Percentiles rank a stretch among this genome's conserved stretches.
Conservation (phyloP, 2,329 filamentous ascomycete genomes). For the Ascochyta lentis region DNA sequence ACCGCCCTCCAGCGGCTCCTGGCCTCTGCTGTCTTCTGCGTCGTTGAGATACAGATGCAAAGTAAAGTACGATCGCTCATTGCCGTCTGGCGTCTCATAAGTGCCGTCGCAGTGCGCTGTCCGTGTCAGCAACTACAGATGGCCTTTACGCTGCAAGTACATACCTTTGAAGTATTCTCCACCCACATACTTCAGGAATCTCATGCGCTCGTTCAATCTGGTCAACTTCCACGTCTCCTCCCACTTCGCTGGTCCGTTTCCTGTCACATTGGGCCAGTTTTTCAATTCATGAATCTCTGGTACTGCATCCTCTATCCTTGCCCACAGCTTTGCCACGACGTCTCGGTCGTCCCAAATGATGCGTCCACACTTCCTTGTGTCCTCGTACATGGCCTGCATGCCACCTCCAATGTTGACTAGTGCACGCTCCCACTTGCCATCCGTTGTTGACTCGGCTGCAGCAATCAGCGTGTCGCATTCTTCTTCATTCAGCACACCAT, state of each 20-base stretch:
- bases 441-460: constrained; percentile 39
- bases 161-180: constrained; percentile 74
- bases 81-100: constrained; percentile 65
- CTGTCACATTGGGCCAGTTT: constrained; percentile 50
- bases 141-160: neutral
- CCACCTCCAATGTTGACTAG: constrained; percentile 71
- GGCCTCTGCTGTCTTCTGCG: constrained; percentile 36
- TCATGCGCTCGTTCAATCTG: constrained; percentile 73
- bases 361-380: constrained; percentile 73
- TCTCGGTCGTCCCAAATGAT: constrained; percentile 75
- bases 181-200: constrained; percentile 74
- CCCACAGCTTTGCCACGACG: constrained; percentile 69
- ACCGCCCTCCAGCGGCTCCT: constrained; percentile 56
- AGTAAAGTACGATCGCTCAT: constrained; percentile 60
- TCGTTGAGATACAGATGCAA: constrained; percentile 64
- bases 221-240: constrained; percentile 53
- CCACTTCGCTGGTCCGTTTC: constrained; percentile 52
- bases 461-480: constrained; percentile 62
- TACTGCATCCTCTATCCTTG: constrained; percentile 58
- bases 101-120: constrained; percentile 70
- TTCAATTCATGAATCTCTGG: constrained; percentile 57
- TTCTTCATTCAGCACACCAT: constrained; percentile 65
- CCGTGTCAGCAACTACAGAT: constrained; percentile 18
- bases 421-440: constrained; percentile 68
- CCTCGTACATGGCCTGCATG: constrained; percentile 62